These are phyloP conservation scores for Bimuria novae-zelandiae DNA, from an alignment of 2,329 filamentous ascomycete species.

Conservation along the genomic window DNA sequence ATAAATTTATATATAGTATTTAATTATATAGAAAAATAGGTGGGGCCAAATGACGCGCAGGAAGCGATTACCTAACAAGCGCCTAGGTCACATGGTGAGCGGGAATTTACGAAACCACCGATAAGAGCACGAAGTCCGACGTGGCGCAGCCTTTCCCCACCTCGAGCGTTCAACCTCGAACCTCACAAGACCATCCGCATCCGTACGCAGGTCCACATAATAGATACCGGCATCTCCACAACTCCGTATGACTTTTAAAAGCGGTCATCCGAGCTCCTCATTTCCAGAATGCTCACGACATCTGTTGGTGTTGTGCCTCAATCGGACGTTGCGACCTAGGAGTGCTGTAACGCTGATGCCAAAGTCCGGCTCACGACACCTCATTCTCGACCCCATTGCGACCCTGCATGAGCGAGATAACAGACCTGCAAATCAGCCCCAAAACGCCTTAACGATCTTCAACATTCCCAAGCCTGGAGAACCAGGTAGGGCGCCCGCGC, in stretches of 20 bases:
- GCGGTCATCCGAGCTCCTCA: no score
- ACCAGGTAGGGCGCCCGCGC: not conserved
- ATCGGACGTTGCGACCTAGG: no score
- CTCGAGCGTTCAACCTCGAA: not conserved
- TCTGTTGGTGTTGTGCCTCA: not conserved
- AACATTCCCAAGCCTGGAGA: not conserved
- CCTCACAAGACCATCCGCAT: not conserved
- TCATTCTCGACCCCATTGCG: not conserved
- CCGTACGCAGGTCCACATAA: not conserved
- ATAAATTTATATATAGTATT: no score
- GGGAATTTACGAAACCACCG: no score
- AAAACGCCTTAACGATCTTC: no score
- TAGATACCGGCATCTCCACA: not conserved
- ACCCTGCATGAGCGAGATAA: not conserved
- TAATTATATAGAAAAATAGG: no score
- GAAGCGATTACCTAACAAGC: no score
- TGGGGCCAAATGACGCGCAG: no score
- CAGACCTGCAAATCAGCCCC: not conserved
- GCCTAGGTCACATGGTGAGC: no score
- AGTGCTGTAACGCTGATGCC: not conserved
- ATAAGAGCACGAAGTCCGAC: not conserved
- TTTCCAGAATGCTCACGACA: no score
- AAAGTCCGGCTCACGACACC: not conserved
- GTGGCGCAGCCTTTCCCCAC: not conserved
- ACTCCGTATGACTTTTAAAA: no score